phyloP scores from a whole-genome alignment of 179 eudicot genomes.

The Beta macrorhiza region DNA sequence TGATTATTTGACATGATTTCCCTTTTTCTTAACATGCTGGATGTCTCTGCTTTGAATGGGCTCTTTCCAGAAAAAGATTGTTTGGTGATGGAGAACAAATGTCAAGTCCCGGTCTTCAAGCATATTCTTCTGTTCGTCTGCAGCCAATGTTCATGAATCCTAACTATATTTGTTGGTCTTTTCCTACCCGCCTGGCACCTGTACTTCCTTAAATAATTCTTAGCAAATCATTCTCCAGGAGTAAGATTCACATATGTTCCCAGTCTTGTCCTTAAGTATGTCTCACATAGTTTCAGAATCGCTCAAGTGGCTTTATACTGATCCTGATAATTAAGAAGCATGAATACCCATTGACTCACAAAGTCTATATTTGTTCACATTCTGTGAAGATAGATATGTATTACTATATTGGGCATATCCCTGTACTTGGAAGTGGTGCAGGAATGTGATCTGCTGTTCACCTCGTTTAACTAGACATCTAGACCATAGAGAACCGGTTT shows the following conservation, averaged over 20 bases:
- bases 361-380: background rate
- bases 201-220: background rate
- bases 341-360: background rate
- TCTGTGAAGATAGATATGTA: background rate
- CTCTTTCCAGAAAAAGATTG: background rate
- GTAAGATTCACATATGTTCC: background rate
- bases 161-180: background rate
- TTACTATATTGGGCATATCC: background rate
- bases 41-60: background rate
- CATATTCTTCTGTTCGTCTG: background rate
- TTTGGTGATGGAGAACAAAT: background rate
- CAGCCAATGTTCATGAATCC: background rate
- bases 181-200: background rate
- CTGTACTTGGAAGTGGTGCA: background rate
- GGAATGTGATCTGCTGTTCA: background rate
- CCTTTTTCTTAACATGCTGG: background rate
- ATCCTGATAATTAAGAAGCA: background rate
- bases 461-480: background rate
- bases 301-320: background rate
- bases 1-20: background rate
- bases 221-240: background rate
- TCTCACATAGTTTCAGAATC: slow-evolving; percentile 3
- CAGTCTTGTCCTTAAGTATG: background rate
- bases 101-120: background rate
- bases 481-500: background rate